Base-by-base conservation (phyloP, 148 eudicot genomes). In the Fagopyrum esculentum region DNA sequence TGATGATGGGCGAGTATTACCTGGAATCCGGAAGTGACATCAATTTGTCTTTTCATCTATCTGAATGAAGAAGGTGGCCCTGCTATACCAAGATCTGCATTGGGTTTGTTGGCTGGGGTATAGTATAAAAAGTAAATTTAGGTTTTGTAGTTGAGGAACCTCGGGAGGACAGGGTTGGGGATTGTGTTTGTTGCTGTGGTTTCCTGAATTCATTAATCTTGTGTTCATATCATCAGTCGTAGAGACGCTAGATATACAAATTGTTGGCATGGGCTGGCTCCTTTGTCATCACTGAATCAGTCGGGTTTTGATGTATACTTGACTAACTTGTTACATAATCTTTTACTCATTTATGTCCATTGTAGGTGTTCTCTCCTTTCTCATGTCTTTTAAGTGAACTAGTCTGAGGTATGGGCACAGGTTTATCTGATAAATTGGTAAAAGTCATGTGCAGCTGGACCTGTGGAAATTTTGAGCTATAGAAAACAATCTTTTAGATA, bases 91-190 rank as follows among this genome's bases (percentile, higher is more conserved):
- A 63, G 69, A 44, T 63, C 40, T 29, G 45, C n/a, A 29, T 63
- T 35, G n/a, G 63, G 69, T 59, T 59, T 19, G 69, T 63, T 26
- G 69, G 45, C 69, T 63, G 69, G 9, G 44, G 69, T 63, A n/a
- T 63, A 63, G 69, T 11, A 63, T 63, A 63, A 45, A 35, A 63
- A 63, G 69, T 63, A 63, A 63, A 63, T 63, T 30, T 63, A 63
- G 69, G 6, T 63, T 60, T 63, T 63, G 45, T 63, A 45, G 35
- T 63, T 63, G 44, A 35, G 45, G n/a, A 63, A 30, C 29, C 45
- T 35, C 45, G 22, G 7, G 22, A 57, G 63, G 4, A 17, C 30
- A 30, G 69, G 44, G 69, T n/a, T 35, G 35, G 69, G 44, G 45
- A n/a, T 11, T 63, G 44, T 12, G 45, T 19, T 60, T 60, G 66